Evolutionary conservation across 2,329 filamentous ascomycete genomes (phyloP).

Genomic region (Anthostomella pinea): DNA sequence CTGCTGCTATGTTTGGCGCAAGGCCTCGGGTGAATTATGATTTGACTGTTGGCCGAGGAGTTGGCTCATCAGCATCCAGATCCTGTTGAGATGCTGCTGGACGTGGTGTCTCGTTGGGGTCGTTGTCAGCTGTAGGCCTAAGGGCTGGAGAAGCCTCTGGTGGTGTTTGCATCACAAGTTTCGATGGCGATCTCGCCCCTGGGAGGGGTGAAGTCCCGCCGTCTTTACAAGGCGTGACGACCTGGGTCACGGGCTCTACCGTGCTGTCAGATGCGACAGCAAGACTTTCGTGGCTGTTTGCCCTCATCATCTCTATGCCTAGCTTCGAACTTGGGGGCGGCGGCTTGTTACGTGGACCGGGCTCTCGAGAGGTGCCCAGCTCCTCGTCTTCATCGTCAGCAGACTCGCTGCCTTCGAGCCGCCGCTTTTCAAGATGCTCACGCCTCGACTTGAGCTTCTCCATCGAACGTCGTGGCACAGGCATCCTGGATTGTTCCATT

Average conservation of each 20-base stretch:
- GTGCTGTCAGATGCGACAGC: constrained; percentile 49
- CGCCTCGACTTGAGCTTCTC: constrained; percentile 74
- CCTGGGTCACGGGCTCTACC: constrained; percentile 50
- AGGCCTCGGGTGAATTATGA: constrained; percentile 16
- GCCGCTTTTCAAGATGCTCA: constrained; percentile 70
- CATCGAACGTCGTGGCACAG: constrained; percentile 59
- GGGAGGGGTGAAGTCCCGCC: constrained; percentile 27
- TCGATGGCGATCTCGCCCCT: constrained; percentile 18
- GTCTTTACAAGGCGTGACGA: constrained; percentile 49
- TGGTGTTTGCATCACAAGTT: constrained; percentile 24
- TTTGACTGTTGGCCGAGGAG: constrained; percentile 35
- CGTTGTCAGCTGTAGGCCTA: constrained; percentile 16
- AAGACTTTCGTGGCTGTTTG: constrained; percentile 87
- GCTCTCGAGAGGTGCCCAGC: constrained; percentile 54
- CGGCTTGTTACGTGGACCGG: constrained; percentile 48
- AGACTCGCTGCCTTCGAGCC: constrained; percentile 74
- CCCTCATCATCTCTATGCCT: constrained; percentile 96
- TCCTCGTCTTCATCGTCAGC: constrained; percentile 96
- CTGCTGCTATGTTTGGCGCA: constrained; percentile 1
- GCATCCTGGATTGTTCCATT: constrained; percentile 48
- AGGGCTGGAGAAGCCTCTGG: constrained; percentile 26
- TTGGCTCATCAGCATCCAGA: constrained; percentile 37
- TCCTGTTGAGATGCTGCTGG: constrained; percentile 26
- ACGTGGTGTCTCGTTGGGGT: constrained; percentile 44
- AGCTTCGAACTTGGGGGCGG: constrained; percentile 79